phyloP scores from a whole-genome alignment of 2,329 filamentous ascomycete species.

The Cercospora brassicicola region DNA sequence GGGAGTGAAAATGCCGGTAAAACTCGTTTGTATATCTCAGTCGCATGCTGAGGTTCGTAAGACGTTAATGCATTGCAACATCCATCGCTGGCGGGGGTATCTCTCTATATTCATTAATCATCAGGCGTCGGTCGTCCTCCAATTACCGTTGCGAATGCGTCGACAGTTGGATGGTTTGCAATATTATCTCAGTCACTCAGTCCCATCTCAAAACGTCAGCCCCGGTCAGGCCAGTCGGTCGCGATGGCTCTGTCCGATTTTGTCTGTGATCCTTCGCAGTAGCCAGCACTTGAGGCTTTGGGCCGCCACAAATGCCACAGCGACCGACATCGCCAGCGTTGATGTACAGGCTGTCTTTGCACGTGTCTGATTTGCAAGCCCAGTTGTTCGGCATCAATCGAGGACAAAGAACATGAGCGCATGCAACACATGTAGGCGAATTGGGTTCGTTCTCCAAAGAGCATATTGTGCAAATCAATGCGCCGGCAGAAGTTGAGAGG shows the following conservation, averaged over 20 bases:
- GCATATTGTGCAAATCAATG: conserved; percentile 57
- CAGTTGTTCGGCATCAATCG: conserved; percentile 59
- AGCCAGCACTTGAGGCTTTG: conserved; percentile 23
- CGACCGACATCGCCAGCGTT: conserved; percentile 69
- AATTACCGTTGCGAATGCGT: not conserved
- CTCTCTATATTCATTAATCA: not conserved
- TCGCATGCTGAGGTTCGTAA: not conserved
- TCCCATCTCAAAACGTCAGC: conserved; percentile 39
- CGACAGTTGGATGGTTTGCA: not conserved
- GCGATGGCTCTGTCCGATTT: not conserved
- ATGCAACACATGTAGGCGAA: conserved; percentile 64
- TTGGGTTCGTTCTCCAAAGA: conserved; percentile 61
- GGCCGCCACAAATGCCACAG: conserved; percentile 66
- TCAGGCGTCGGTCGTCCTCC: not conserved
- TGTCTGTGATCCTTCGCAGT: not conserved
- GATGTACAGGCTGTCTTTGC: conserved; percentile 59
- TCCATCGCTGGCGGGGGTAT: not conserved
- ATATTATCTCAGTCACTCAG: conserved; percentile 20
- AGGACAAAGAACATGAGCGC: conserved; percentile 66
- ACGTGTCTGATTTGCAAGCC: conserved; percentile 60
- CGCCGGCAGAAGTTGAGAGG: conserved; percentile 35
- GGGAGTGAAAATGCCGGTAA: not conserved
- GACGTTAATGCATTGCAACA: not conserved
- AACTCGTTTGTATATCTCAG: not conserved
- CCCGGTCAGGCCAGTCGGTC: conserved; percentile 31